A percentile compares a stretch with the other conserved stretches of the same genome.
Conservation (phyloP, 495 filamentous ascomycete genomes). For the Pyrenula aspistea region DNA sequence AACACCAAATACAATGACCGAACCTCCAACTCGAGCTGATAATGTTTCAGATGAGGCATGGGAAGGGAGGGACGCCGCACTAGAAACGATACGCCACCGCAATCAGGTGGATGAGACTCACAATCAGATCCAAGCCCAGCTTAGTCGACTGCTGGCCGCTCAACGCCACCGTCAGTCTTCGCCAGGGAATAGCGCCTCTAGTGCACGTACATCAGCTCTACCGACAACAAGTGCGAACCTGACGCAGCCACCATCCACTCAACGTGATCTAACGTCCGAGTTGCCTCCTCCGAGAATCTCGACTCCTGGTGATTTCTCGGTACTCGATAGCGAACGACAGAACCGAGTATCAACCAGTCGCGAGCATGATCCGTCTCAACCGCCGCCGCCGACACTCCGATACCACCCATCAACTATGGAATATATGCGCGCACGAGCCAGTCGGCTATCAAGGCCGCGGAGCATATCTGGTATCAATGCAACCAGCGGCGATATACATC, state of each 20-base stretch:
- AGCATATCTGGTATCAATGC: not conserved
- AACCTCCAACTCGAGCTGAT: constrained; percentile 11
- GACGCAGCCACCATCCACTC: not conserved
- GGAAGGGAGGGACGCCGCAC: not conserved
- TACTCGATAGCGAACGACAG: not conserved
- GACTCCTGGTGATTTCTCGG: not conserved
- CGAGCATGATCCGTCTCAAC: not conserved
- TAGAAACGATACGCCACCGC: not conserved
- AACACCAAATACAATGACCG: constrained; percentile 8
- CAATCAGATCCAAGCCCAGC: not conserved
- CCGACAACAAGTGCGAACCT: not conserved
- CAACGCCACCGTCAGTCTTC: not conserved
- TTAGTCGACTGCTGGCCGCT: not conserved
- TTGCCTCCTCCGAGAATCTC: not conserved
- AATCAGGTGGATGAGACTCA: not conserved
- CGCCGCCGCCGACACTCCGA: not conserved
- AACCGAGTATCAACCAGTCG: not conserved
- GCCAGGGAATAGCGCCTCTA: not conserved
- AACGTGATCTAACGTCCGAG: not conserved
- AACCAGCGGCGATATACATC: not conserved
- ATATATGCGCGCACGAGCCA: not conserved
- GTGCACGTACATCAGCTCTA: not conserved
- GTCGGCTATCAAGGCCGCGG: not conserved
- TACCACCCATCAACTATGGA: not conserved
- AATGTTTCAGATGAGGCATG: constrained; percentile 7